Percentiles rank a stretch among this genome's conserved stretches.
These are phyloP conservation scores for Penicillium bialowiezense DNA, from an alignment of 495 filamentous ascomycete genomes.

Conservation along the genomic window DNA sequence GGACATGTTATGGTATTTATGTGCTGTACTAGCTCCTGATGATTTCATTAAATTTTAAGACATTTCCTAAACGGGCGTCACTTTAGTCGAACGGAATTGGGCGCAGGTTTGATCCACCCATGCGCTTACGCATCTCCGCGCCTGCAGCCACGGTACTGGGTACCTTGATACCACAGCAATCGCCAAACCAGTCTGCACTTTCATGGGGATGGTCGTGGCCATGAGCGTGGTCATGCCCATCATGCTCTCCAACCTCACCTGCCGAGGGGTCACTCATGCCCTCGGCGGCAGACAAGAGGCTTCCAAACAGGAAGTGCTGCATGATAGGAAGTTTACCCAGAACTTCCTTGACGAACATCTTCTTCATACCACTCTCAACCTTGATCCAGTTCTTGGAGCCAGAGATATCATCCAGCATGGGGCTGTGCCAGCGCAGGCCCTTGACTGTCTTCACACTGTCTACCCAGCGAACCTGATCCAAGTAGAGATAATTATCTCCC, in stretches of 20 bases:
- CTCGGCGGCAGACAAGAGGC: slow-evolving; percentile 71
- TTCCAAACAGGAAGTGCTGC: slow-evolving; percentile 96
- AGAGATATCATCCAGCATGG: slow-evolving; percentile 97
- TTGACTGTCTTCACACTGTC: slow-evolving; percentile 96
- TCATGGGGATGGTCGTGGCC: slow-evolving; percentile 54
- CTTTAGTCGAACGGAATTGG: slow-evolving; percentile 87
- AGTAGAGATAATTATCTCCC: slow-evolving; percentile 76
- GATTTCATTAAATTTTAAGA: background rate
- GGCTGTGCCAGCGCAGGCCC: slow-evolving; percentile 92
- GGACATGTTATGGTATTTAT: too few relatives aligned
- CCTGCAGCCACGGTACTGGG: slow-evolving; percentile 88
- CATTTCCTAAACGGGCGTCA: background rate
- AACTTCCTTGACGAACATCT: slow-evolving; percentile 95
- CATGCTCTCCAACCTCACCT: slow-evolving; percentile 45
- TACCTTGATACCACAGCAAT: slow-evolving; percentile 98
- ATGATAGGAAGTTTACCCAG: slow-evolving; percentile 93
- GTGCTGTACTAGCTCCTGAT: too few relatives aligned
- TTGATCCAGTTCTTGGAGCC: slow-evolving; percentile 89
- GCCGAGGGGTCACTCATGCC: slow-evolving; percentile 65
- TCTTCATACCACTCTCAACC: slow-evolving; percentile 89
- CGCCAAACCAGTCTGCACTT: slow-evolving; percentile 71
- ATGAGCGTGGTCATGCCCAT: slow-evolving; percentile 61
- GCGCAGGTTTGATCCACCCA: slow-evolving; percentile 61
- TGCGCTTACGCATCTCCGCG: slow-evolving; percentile 77
- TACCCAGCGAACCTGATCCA: slow-evolving; percentile 89